Base-by-base conservation (phyloP, 495 filamentous ascomycete genomes). In the Podospora comata region DNA sequence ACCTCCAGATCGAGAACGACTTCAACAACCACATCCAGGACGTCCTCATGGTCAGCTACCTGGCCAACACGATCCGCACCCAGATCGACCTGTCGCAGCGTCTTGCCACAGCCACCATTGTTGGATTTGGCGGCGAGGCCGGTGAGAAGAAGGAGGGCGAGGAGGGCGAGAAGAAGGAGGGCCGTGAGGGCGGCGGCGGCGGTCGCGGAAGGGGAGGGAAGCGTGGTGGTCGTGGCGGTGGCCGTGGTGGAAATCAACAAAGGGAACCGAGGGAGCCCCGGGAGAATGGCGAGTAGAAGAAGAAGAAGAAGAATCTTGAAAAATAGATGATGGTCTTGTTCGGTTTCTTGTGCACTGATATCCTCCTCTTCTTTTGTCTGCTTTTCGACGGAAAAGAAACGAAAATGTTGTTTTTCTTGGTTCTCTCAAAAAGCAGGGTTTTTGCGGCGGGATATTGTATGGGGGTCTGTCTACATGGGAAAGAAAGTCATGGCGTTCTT, bases 1-100 rank as follows among this genome's bases (percentile, higher is more conserved):
- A 89, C 6, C 85, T 88, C 61, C 90, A 94, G 73, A 92, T 99
- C 74, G 95, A 99, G 85, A 80, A 90, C 74, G 94, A 97, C 84
- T 99, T 99, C 87, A 98, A 99, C 86, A 96, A 96, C 82, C 95
- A 99, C 82, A 92, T 99, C 79, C 95, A 99, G 83, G 95, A 99
- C 76, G 93, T 99, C 67, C 88, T 99, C 60, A 90, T 97, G 73
- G 93, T 98, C 70, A 93, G 92, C 60, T 99, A 99, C 84, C 85
- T 99, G 59, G 93, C 95, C 72, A 99, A 98, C 84, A 97, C 94
- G 62, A 96, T 99, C 80, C 92, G 95, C 79, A 97, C 94, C 73
- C 95, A 99, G 84, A 99, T 99, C 79, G 95, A 98, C 78, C 87
- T 99, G 56, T 95, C 93, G 61, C 96, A 97, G 83, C 88, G 94